phyloP scores from a whole-genome alignment of 2,329 filamentous ascomycete species.

The Cordyceps farinosa region DNA sequence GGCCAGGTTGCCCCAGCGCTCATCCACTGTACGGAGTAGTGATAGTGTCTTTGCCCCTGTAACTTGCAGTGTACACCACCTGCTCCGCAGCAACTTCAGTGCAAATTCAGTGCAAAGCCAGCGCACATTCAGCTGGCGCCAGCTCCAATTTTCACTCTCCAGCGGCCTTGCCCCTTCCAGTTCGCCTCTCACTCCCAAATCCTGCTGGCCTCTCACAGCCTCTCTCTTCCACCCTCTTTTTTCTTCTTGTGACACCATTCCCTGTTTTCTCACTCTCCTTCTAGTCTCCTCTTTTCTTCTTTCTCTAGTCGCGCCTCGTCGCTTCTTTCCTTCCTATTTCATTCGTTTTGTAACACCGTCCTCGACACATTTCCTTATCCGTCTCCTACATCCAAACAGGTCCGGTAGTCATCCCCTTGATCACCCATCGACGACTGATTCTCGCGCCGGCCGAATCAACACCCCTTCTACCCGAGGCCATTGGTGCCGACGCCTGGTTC shows the following conservation, averaged over 20 bases:
- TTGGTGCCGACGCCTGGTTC: constrained; percentile 7
- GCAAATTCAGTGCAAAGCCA: background rate
- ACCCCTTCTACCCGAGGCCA: background rate
- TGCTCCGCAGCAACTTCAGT: background rate
- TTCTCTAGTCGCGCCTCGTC: constrained; percentile 3
- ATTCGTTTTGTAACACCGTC: constrained; percentile 5
- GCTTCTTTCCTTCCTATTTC: background rate
- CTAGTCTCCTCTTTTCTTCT: constrained; percentile 3
- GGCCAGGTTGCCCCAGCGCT: too few relatives aligned
- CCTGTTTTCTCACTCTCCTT: constrained; percentile 11
- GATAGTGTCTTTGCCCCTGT: background rate
- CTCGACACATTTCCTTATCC: constrained; percentile 2
- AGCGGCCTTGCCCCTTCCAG: background rate
- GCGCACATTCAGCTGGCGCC: background rate
- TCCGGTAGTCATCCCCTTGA: background rate
- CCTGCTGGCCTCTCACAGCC: background rate
- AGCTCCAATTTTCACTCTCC: background rate
- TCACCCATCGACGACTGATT: constrained; percentile 1
- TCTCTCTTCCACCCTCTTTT: constrained; percentile 5
- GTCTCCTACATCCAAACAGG: background rate
- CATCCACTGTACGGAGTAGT: background rate
- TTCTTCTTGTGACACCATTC: constrained; percentile 13
- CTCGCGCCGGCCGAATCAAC: background rate
- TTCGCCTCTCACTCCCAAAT: background rate
- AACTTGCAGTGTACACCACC: background rate